phyloP scores from a whole-genome alignment of 768 basidiomycete genomes.

The Macrolepiota fuliginosa region DNA sequence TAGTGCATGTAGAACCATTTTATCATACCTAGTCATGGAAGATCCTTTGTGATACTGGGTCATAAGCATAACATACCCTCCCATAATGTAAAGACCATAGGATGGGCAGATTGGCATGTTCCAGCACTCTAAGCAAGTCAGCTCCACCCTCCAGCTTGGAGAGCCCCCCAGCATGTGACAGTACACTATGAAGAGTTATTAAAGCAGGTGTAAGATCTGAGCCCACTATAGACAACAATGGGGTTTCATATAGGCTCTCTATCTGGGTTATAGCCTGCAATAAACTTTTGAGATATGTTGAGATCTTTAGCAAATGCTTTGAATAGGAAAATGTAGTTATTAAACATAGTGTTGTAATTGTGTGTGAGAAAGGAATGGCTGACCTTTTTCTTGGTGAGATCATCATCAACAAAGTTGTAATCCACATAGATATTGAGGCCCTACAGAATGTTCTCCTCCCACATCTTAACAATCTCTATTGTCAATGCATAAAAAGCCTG shows the following conservation, averaged over 20 bases:
- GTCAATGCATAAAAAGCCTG: no score
- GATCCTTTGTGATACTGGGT: conserved; percentile 19
- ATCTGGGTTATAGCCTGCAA: no score
- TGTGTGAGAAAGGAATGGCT: conserved; percentile 20
- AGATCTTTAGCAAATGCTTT: no score
- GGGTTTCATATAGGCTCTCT: no score
- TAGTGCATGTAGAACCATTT: conserved; percentile 25
- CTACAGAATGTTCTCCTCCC: no score
- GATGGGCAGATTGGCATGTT: conserved; percentile 10
- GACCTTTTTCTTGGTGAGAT: conserved; percentile 8
- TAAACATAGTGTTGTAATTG: background rate
- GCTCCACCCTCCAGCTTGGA: conserved; percentile 15
- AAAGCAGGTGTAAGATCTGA: conserved; percentile 9
- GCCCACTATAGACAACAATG: background rate
- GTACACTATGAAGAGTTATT: background rate
- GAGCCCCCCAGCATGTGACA: conserved; percentile 16
- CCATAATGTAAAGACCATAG: conserved; percentile 18
- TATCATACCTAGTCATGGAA: conserved; percentile 15
- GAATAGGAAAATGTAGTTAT: no score
- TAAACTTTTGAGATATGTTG: no score
- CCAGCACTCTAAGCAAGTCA: conserved; percentile 7
- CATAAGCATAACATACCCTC: conserved; percentile 15
- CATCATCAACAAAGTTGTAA: conserved; percentile 19
- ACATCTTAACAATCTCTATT: no score
- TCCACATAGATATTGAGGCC: conserved; percentile 4